Evolutionary conservation across 345 rosid genomes (phyloP).

Genomic region (Atalantia buxifolia): DNA sequence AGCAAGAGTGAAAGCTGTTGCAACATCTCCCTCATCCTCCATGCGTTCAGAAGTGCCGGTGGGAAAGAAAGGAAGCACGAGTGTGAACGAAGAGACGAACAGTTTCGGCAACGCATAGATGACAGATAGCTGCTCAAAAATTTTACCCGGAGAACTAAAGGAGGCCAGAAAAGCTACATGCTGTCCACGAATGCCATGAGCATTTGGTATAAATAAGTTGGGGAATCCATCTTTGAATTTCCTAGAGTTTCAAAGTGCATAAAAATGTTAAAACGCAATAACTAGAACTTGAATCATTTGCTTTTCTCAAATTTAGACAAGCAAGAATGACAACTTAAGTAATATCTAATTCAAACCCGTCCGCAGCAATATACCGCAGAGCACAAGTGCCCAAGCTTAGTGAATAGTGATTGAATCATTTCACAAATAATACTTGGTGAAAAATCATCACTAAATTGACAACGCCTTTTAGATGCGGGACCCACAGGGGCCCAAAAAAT

Average conservation of each 20-base stretch:
- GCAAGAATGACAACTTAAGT: neutral
- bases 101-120: slow-evolving; percentile 89
- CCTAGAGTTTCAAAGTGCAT: slow-evolving; percentile 31
- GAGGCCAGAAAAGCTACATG: slow-evolving; percentile 94
- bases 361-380: neutral
- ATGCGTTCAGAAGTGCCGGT: slow-evolving; percentile 97
- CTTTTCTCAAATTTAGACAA: neutral
- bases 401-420: neutral
- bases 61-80: slow-evolving; percentile 95
- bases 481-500: neutral
- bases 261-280: neutral
- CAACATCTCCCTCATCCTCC: slow-evolving; percentile 99
- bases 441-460: neutral
- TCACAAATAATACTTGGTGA: neutral
- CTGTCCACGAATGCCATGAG: slow-evolving; percentile 88
- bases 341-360: neutral
- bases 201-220: slow-evolving; percentile 88
- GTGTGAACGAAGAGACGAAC: slow-evolving; percentile 85
- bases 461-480: neutral
- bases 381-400: neutral
- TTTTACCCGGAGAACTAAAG: slow-evolving; percentile 82
- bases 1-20: slow-evolving; percentile 96
- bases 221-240: slow-evolving; percentile 95
- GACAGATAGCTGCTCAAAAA: slow-evolving; percentile 90
- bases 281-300: neutral